phyloP scores from a whole-genome alignment of 2,329 filamentous ascomycete species.

The Aureobasidium sp. region DNA sequence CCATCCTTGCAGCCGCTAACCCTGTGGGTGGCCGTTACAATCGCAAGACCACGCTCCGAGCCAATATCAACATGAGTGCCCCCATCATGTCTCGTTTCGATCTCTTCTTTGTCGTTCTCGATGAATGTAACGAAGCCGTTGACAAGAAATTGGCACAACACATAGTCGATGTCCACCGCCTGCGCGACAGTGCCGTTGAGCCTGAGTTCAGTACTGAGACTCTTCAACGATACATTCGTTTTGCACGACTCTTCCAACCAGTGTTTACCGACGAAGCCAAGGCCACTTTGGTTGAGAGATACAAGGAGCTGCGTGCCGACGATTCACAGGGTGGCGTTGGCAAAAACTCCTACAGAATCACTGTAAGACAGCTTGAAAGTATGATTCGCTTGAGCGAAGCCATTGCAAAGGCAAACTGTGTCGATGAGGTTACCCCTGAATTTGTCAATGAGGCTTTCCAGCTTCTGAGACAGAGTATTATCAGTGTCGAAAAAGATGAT shows the following conservation, averaged over 20 bases:
- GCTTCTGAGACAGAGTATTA: slow-evolving; percentile 86
- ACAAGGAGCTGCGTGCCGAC: slow-evolving; percentile 89
- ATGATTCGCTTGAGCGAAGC: slow-evolving; percentile 94
- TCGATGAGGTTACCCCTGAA: slow-evolving; percentile 72
- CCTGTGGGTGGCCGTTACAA: slow-evolving; percentile 96
- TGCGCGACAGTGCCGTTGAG: slow-evolving; percentile 81
- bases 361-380: slow-evolving; percentile 88
- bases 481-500: slow-evolving; percentile 95
- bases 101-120: slow-evolving; percentile 93
- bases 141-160: slow-evolving; percentile 89
- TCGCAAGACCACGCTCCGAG: slow-evolving; percentile 82
- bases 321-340: slow-evolving; percentile 92
- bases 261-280: slow-evolving; percentile 86
- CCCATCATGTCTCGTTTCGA: slow-evolving; percentile 99
- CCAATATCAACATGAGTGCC: slow-evolving; percentile 97
- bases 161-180: slow-evolving; percentile 88
- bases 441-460: slow-evolving; percentile 93
- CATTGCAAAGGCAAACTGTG: slow-evolving; percentile 97
- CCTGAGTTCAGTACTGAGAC: slow-evolving; percentile 96
- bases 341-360: slow-evolving; percentile 94
- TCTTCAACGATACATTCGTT: slow-evolving; percentile 92
- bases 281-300: slow-evolving; percentile 75
- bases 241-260: slow-evolving; percentile 87
- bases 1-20: slow-evolving; percentile 92
- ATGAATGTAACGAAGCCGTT: slow-evolving; percentile 88